Evolutionary conservation across 225 moss, liverwort and hornwort genomes (phyloP).

Genomic region (Pseudoscleropodium purum): DNA sequence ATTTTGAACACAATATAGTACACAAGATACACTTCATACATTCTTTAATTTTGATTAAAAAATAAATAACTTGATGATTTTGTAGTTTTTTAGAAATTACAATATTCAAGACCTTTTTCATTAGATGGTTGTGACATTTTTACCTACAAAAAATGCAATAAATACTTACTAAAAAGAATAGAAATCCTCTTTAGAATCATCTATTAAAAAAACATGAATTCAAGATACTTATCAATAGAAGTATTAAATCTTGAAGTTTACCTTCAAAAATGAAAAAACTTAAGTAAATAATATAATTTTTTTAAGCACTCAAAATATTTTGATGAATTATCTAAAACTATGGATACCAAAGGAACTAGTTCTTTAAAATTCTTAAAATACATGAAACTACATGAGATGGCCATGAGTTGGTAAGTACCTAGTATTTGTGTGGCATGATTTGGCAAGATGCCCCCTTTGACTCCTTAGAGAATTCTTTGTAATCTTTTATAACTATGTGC

Average conservation of each 20-base stretch:
- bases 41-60: background rate
- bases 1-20: background rate
- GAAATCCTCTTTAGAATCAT: background rate
- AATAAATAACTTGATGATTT: background rate
- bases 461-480: background rate
- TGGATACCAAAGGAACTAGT: fast-evolving
- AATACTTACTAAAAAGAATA: background rate
- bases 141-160: background rate
- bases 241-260: background rate
- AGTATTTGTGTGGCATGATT: no score
- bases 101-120: background rate
- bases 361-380: background rate
- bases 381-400: background rate
- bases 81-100: background rate
- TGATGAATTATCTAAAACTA: background rate
- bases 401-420: background rate
- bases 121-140: background rate
- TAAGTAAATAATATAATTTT: background rate
- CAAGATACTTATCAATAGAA: background rate
- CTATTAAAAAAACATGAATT: background rate
- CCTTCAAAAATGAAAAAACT: background rate
- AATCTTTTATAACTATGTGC: background rate
- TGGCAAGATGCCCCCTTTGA: no score
- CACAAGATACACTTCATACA: background rate
- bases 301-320: background rate